Evolutionary conservation across 495 filamentous ascomycete species (phyloP).

Genomic region (Evansstolkia leycettana): DNA sequence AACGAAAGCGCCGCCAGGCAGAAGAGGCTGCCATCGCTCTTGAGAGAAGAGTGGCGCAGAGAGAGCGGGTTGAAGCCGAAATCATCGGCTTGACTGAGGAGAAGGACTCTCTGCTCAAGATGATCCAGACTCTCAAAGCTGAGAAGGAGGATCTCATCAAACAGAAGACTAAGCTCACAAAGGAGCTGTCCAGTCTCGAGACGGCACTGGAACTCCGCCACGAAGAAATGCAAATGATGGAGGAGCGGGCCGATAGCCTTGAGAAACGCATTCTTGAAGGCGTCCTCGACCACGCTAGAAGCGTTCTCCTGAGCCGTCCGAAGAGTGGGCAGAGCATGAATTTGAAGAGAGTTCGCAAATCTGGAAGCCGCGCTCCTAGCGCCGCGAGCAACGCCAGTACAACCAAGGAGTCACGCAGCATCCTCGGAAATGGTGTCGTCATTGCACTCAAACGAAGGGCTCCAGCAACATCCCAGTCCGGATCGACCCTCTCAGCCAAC

Average conservation of each 20-base stretch:
- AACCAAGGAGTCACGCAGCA: slow-evolving; percentile 24
- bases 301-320: slow-evolving; percentile 56
- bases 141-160: slow-evolving; percentile 61
- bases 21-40: slow-evolving; percentile 72
- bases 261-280: slow-evolving; percentile 90
- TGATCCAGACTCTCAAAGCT: slow-evolving; percentile 41
- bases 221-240: slow-evolving; percentile 84
- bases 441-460: slow-evolving; percentile 40
- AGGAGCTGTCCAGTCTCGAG: slow-evolving; percentile 77
- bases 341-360: slow-evolving; percentile 58
- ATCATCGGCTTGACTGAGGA: slow-evolving; percentile 53
- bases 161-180: slow-evolving; percentile 64
- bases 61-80: slow-evolving; percentile 63
- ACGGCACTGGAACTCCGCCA: slow-evolving; percentile 78
- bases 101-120: slow-evolving; percentile 47
- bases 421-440: slow-evolving; percentile 37
- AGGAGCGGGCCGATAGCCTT: slow-evolving; percentile 69
- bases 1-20: slow-evolving; percentile 66
- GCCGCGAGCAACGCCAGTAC: slow-evolving; percentile 26
- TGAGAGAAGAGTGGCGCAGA: slow-evolving; percentile 65
- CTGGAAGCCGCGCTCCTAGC: slow-evolving; percentile 30
- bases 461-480: slow-evolving; percentile 28
- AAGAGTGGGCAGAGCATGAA: slow-evolving; percentile 43
- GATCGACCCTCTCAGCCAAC: slow-evolving; percentile 38
- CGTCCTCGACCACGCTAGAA: slow-evolving; percentile 87